Evolutionary conservation across 2,329 filamentous ascomycete species (phyloP).

Genomic region (Cytospora schulzeri): DNA sequence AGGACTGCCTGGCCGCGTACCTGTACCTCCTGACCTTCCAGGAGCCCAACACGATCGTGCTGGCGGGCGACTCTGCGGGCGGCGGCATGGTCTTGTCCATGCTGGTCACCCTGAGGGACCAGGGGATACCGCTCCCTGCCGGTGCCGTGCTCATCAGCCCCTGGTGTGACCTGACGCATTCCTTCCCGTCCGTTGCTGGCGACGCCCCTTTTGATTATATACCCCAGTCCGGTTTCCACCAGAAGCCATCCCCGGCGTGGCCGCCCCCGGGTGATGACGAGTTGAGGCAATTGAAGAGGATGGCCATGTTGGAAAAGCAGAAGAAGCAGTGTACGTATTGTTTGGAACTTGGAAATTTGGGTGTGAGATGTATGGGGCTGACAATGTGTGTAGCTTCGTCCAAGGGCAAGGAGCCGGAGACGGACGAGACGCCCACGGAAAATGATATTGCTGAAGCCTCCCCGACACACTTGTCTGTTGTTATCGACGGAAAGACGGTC

Average conservation of each 20-base stretch:
- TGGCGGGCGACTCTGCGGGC: conserved; percentile 92
- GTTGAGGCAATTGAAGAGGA: conserved; percentile 54
- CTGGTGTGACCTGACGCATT: conserved; percentile 95
- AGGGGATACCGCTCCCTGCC: conserved; percentile 80
- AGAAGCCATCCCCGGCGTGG: conserved; percentile 89
- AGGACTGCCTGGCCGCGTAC: conserved; percentile 89
- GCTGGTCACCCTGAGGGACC: conserved; percentile 79
- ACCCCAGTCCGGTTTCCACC: conserved; percentile 82
- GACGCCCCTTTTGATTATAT: conserved; percentile 84
- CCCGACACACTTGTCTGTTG: conserved; percentile 56
- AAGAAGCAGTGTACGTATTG: conserved; percentile 31
- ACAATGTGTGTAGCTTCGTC: conserved; percentile 22
- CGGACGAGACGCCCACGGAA: conserved; percentile 16
- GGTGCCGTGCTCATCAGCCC: conserved; percentile 90
- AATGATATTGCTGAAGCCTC: conserved; percentile 32
- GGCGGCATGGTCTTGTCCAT: conserved; percentile 85
- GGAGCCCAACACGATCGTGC: conserved; percentile 77
- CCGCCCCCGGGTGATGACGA: conserved; percentile 86
- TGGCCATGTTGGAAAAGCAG: conserved; percentile 47
- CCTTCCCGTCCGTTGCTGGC: conserved; percentile 83
- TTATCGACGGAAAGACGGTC: conserved; percentile 70
- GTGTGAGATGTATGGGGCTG: conserved; percentile 37
- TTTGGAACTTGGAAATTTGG: too few species aligned
- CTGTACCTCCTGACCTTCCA: conserved; percentile 77
- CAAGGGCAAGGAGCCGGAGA: conserved; percentile 13